Evolutionary conservation across 225 moss, liverwort and hornwort genomes (phyloP), one percentile per base, ranked within the genome.

Genomic region (Asterella californica): DNA sequence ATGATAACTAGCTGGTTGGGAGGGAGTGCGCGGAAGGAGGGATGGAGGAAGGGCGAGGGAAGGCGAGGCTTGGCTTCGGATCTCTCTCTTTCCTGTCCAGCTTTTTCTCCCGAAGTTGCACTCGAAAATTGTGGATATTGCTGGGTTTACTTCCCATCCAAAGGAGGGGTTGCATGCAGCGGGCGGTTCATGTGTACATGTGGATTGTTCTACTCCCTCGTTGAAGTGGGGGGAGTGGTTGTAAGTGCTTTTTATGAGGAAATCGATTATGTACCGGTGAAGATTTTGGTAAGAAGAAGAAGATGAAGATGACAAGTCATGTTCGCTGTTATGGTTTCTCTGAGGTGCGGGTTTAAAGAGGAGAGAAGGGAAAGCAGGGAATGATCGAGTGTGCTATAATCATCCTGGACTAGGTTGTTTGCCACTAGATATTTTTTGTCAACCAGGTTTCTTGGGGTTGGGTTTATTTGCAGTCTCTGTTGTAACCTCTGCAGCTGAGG

Each of bases 391-490:
- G 76, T 76, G 47, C 79, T 79, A 72, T 76, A 82, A n/a, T 60
- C 69, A 79, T 82, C 75, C 54, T 72, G 75, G 67, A 76, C n/a
- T 61, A 79, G 76, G 79, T 76, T 72, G 27, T 72, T 63, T 66
- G 64, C 64, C n/a, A 72, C 55, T 49, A 73, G 72, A 66, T 55
- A 70, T 68, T 42, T 84, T 85, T 82, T 61, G 79, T 82, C 79
- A 73, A 37, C 82, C 72, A 66, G 71, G 74, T 74, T 2, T 45
- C 36, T 54, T 29, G 27, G 62, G 76, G 76, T 76, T 55, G 77
- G 47, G 81, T 80, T 77, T 57, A 36, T 57, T 70, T 73, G 50
- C 75, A 85, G 34, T 76, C 72, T 32, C 70, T 54, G 78, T 62
- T 64, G 59, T 52, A 79, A 37, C 81, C 12, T 84, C 79, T 64